Evolutionary conservation across 192 early-diverging fungal genomes (phyloP).

Genomic region (Irineochytrium annulatum): DNA sequence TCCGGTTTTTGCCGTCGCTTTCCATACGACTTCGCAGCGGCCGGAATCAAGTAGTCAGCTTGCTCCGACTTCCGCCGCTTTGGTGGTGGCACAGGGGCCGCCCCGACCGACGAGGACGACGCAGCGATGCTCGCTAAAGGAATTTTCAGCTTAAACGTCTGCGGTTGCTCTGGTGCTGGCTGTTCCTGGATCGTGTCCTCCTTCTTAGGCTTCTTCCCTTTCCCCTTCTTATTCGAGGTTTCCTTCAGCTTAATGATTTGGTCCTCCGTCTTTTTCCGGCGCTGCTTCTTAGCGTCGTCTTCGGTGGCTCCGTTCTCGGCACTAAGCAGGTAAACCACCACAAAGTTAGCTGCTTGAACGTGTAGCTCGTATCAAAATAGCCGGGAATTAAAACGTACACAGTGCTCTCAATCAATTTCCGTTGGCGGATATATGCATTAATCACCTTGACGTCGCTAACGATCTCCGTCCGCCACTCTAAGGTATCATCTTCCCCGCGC

Average conservation of each 20-base stretch:
- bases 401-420: slow-evolving; percentile 66
- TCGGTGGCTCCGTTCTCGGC: too few species aligned
- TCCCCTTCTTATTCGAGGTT: slow-evolving; percentile 3
- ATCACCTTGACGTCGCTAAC: slow-evolving; percentile 79
- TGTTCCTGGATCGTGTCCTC: slow-evolving; percentile 2
- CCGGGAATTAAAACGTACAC: neutral
- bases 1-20: too few species aligned
- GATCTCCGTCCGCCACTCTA: slow-evolving; percentile 72
- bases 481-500: slow-evolving; percentile 14
- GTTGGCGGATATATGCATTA: slow-evolving; percentile 84
- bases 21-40: too few species aligned
- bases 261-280: slow-evolving; percentile 7
- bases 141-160: slow-evolving; percentile 18
- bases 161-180: slow-evolving; percentile 1
- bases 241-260: neutral
- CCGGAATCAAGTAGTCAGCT: too few species aligned
- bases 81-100: too few species aligned
- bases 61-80: too few species aligned
- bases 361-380: neutral
- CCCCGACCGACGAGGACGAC: neutral
- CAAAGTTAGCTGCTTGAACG: too few species aligned
- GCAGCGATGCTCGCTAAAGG: slow-evolving; percentile 1
- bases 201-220: neutral
- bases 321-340: too few species aligned
- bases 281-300: slow-evolving; percentile 10